phyloP scores from a whole-genome alignment of 2,329 filamentous ascomycete genomes.

The Helotiales sp. region DNA sequence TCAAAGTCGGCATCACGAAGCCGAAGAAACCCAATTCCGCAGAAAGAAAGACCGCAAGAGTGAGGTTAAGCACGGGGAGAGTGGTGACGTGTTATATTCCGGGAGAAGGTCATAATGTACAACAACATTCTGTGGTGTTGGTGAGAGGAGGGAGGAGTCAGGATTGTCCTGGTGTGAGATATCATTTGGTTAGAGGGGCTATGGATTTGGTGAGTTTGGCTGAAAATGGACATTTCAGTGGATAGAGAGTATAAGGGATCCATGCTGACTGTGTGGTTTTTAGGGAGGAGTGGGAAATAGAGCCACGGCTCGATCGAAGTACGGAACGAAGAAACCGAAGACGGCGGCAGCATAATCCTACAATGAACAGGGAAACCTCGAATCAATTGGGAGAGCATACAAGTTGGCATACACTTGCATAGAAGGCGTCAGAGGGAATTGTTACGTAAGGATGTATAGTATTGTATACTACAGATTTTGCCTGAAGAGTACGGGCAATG shows the following conservation, averaged over 20 bases:
- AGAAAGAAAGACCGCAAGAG: conserved; percentile 91
- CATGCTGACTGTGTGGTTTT: conserved; percentile 30
- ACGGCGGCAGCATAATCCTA: conserved; percentile 46
- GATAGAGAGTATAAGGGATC: background rate
- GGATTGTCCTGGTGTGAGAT: conserved; percentile 98
- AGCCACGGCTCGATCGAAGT: conserved; percentile 87
- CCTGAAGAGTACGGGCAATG: background rate
- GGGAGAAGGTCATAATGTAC: conserved; percentile 96
- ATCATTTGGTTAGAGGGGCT: conserved; percentile 87
- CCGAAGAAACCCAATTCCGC: conserved; percentile 99
- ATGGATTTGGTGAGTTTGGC: conserved; percentile 82
- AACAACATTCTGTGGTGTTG: conserved; percentile 96
- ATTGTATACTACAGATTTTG: background rate
- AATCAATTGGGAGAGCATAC: background rate
- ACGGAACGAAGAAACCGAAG: conserved; percentile 99
- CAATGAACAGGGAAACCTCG: background rate
- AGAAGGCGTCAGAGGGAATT: background rate
- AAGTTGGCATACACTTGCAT: background rate
- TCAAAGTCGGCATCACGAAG: conserved; percentile 90
- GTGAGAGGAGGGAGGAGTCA: conserved; percentile 91
- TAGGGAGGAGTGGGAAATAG: conserved; percentile 89
- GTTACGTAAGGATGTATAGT: background rate
- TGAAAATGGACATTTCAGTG: background rate
- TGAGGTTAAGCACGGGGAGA: conserved; percentile 82
- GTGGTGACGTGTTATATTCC: conserved; percentile 93